Base-by-base conservation (phyloP, 306 rosid genomes). In the Vicia villosa region DNA sequence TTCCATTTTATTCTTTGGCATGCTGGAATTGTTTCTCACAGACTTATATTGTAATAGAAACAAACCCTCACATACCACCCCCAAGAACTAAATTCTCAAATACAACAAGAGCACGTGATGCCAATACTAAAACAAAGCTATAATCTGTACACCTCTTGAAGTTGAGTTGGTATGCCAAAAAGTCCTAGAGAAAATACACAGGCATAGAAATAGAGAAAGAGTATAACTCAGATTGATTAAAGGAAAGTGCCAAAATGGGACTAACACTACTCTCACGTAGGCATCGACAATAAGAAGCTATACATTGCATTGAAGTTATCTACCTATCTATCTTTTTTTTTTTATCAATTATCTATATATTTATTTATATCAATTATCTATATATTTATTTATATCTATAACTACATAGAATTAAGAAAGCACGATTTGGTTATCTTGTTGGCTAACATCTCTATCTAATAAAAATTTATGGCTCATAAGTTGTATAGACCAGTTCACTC, bases 1-100 rank as follows among this genome's bases (percentile, higher is more conserved):
- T 41, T 77, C 67, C 82, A 51, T 55, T 42, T 32, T 13, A 20
- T 58, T 75, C 63, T 46, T 76, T 59, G 55, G 41, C 66, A 11
- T 65, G 28, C 59, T 30, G 17, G 42, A 50, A 61, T 30, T 50
- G 24, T 42, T 63, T 17, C 40, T 41, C 46, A 3, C 12, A 36
- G 15, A 21, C 47, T 32, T 17, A 5, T 8, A 58, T 32, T 32
- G 64, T 54, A 28, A 14, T 28, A n/a, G 63, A 57, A 42, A 3
- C 28, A 57, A 28, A 3, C 28, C 34, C 36, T 55, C n/a, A 3
- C 47, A 19, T 10, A 37, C 15, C 66, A 36, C 19, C 15, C 47
- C n/a, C 10, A 37, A 61, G 16, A 61, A 61, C 16, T 17, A 17
- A 37, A 19, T 8, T 55, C 24, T 58, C 22, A 58, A 30, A 58